These are phyloP conservation scores for Aspergillus glaucus DNA, from an alignment of 2,329 filamentous ascomycete genomes.

Conservation along the genomic window DNA sequence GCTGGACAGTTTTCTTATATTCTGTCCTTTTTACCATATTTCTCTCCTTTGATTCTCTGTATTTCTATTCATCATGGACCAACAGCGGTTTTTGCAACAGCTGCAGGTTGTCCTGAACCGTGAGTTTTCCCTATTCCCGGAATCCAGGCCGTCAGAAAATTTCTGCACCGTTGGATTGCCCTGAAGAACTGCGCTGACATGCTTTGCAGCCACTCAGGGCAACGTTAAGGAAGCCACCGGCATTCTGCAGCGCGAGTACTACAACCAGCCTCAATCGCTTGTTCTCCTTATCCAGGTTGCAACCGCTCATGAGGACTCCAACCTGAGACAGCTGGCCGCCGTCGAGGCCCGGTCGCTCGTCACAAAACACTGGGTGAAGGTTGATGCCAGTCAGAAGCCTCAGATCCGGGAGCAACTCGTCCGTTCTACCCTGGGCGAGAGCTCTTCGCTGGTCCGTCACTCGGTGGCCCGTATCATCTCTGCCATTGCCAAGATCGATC, in stretches of 20 bases:
- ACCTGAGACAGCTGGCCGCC: conserved; percentile 81
- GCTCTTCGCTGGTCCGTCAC: conserved; percentile 70
- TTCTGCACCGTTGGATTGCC: no score
- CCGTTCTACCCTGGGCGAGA: conserved; percentile 74
- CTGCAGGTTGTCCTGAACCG: conserved; percentile 82
- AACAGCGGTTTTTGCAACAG: conserved; percentile 77
- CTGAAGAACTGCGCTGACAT: no score
- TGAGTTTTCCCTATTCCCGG: conserved; percentile 44
- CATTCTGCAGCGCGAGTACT: conserved; percentile 88
- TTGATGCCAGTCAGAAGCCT: conserved; percentile 64
- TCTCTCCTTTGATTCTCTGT: conserved; percentile 5
- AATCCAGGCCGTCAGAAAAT: neutral
- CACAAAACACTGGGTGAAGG: conserved; percentile 74
- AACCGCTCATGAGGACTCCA: conserved; percentile 64
- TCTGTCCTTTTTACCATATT: conserved; percentile 5
- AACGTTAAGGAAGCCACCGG: conserved; percentile 85
- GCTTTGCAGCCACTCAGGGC: conserved; percentile 68
- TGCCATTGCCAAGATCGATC: conserved; percentile 76
- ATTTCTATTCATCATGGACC: conserved; percentile 56
- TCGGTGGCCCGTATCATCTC: conserved; percentile 83
- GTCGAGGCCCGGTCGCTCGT: conserved; percentile 83
- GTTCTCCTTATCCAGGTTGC: conserved; percentile 82
- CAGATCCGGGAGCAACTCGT: conserved; percentile 76
- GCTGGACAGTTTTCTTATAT: neutral
- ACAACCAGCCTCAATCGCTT: conserved; percentile 75